Evolutionary conservation across 2,329 filamentous ascomycete genomes (phyloP).

Genomic region (Tolypocladium sp.): DNA sequence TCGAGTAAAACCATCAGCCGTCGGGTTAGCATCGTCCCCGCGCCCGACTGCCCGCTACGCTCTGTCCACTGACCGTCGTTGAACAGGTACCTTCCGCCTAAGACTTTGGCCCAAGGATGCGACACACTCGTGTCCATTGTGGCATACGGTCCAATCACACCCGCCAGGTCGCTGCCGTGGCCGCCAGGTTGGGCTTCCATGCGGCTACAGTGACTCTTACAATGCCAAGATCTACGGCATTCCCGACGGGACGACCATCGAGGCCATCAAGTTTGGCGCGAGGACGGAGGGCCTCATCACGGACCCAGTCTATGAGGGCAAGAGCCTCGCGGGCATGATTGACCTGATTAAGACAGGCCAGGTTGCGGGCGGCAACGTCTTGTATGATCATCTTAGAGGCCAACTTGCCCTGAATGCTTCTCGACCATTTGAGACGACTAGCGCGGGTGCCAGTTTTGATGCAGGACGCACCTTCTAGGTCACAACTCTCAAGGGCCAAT

Average conservation of each 20-base stretch:
- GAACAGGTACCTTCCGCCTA: slow-evolving; percentile 50
- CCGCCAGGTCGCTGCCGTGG: slow-evolving; percentile 55
- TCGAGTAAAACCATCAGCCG: slow-evolving; percentile 37
- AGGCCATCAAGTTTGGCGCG: slow-evolving; percentile 60
- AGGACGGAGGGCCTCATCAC: slow-evolving; percentile 64
- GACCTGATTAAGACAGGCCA: slow-evolving; percentile 55
- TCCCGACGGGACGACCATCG: slow-evolving; percentile 54
- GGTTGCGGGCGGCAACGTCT: slow-evolving; percentile 53
- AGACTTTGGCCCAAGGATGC: slow-evolving; percentile 46
- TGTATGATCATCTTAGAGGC: slow-evolving; percentile 65
- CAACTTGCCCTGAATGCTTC: slow-evolving; percentile 61
- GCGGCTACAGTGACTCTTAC: slow-evolving; percentile 38
- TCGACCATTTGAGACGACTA: neutral
- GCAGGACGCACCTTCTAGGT: too few species aligned
- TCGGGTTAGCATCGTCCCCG: too few species aligned
- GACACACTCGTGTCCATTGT: slow-evolving; percentile 59
- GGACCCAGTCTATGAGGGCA: slow-evolving; percentile 69
- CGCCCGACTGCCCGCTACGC: neutral
- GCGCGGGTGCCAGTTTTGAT: too few species aligned
- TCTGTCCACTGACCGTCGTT: neutral
- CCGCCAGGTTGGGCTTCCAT: slow-evolving; percentile 46
- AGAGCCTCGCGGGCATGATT: slow-evolving; percentile 64
- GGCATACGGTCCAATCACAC: slow-evolving; percentile 65
- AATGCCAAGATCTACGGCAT: slow-evolving; percentile 61
- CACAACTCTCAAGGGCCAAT: too few species aligned